Percentiles rank a stretch among this genome's conserved stretches.
Evolutionary conservation across 2,329 filamentous ascomycete genomes (phyloP).

Genomic region (Claviceps africana): DNA sequence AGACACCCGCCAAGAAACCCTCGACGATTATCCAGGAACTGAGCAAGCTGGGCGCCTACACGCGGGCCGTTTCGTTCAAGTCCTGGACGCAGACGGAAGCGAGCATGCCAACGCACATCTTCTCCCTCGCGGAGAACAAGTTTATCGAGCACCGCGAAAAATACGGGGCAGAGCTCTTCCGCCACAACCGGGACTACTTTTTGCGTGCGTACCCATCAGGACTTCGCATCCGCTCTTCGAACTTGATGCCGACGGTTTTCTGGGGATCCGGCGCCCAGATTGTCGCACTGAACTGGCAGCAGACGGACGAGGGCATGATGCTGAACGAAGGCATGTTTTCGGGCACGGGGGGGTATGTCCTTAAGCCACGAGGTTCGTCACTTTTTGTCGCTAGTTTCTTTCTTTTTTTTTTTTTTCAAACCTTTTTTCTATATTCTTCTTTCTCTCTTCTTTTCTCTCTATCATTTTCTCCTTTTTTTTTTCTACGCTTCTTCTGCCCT

Average conservation of each 20-base stretch:
- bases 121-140: slow-evolving; percentile 49
- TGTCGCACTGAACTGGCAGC: slow-evolving; percentile 89
- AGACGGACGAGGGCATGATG: slow-evolving; percentile 87
- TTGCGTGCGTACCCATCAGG: slow-evolving; percentile 85
- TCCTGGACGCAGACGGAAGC: slow-evolving; percentile 59
- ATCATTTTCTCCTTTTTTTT: too few relatives aligned
- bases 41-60: slow-evolving; percentile 68
- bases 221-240: slow-evolving; percentile 68
- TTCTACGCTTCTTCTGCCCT: too few relatives aligned
- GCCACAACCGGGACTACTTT: slow-evolving; percentile 68
- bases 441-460: not conserved
- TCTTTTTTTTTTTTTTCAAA: too few relatives aligned
- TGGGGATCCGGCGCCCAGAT: slow-evolving; percentile 86
- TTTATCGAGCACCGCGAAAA: slow-evolving; percentile 48
- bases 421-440: not conserved
- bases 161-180: slow-evolving; percentile 44
- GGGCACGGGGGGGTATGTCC: slow-evolving; percentile 67
- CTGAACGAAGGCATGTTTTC: slow-evolving; percentile 87
- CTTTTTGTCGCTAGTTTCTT: too few relatives aligned
- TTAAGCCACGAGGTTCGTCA: slow-evolving; percentile 59
- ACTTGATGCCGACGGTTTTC: slow-evolving; percentile 70
- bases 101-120: slow-evolving; percentile 52
- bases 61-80: slow-evolving; percentile 69
- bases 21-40: slow-evolving; percentile 59
- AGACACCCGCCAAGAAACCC: slow-evolving; percentile 28